Evolutionary conservation across 768 basidiomycete species (phyloP).

Genomic region (Amanita rimosa): DNA sequence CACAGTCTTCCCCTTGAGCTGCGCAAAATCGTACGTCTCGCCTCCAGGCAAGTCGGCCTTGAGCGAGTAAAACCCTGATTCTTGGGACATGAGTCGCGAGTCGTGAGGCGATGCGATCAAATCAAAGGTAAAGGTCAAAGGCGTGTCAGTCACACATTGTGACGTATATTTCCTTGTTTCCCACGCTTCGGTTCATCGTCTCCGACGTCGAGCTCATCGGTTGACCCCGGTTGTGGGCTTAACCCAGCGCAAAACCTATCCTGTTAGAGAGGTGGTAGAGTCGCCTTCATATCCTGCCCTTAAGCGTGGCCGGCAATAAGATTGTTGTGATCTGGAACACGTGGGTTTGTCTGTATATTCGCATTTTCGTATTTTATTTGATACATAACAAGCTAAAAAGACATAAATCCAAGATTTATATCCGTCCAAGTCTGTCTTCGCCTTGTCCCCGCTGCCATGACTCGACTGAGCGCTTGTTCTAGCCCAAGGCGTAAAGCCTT

Average conservation of each 20-base stretch:
- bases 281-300: background rate
- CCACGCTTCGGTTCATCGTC: slow-evolving; percentile 17
- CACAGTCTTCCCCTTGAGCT: slow-evolving; percentile 69
- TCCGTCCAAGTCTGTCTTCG: slow-evolving; percentile 8
- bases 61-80: slow-evolving; percentile 50
- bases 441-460: slow-evolving; percentile 6
- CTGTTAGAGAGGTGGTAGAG: background rate
- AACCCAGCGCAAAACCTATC: background rate
- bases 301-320: slow-evolving; percentile 5
- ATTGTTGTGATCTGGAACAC: slow-evolving; percentile 5
- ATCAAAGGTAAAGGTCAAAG: too few species aligned
- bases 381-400: slow-evolving; percentile 14
- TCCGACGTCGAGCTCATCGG: slow-evolving; percentile 17
- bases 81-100: slow-evolving; percentile 21
- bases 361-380: slow-evolving; percentile 20
- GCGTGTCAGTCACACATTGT: background rate
- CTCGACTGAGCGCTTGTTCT: slow-evolving; percentile 5
- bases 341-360: slow-evolving; percentile 9
- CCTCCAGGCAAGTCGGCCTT: slow-evolving; percentile 52
- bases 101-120: background rate
- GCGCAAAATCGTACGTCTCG: slow-evolving; percentile 47
- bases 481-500: background rate
- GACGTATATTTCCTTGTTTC: slow-evolving; percentile 10
- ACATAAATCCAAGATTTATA: slow-evolving; percentile 9
- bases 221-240: slow-evolving; percentile 3